Evolutionary conservation across 768 basidiomycete species (phyloP), one percentile per base, ranked within the genome.

Genomic region (Cubamyces lactineus): DNA sequence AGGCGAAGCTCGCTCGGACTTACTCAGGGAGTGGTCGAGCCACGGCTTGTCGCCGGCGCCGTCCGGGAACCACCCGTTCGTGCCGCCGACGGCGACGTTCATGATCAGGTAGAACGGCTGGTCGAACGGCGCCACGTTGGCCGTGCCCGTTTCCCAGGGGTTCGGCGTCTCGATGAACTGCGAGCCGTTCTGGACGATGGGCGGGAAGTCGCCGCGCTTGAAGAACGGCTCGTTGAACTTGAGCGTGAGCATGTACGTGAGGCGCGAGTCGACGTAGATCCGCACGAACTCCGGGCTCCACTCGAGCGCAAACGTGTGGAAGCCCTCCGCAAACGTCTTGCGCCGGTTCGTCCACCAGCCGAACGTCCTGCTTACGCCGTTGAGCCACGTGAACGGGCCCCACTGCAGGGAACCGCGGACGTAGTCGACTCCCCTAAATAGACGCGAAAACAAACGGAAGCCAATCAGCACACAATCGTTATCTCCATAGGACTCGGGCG

Each of bases 31-130:
- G 39, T 82, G 82, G 73, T 93, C 89, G 53, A 92, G 70, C 92
- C 92, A 94, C 6, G 91, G 91, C 76, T 94, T 94, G 70, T 84
- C 75, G 13, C 83, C 86, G 26, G 76, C 77, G 51, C 84, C 84
- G 72, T 97, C 94, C 5, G 91, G 91, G 84, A 96, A 96, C 92
- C 92, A 96, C 4, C 94, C 94, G 70, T 87, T 92, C 19, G 92
- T 96, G 2, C 92, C 91, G 17, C 94, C 94, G 45, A 93, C 88
- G 8, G 86, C 92, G 54, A 96, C 83, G 67, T 91, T 82, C 72
- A 96, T 74, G 66, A 92, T 89, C 40, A 97, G 81, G 75, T 93
- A 97, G 79, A 97, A 96, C 13, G 84, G 76, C 75, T 91, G 86
- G 74, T 95, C 92, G 69, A 95, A 95, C 12, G 93, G 94, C 26